Evolutionary conservation across 1,284 basidiomycete genomes (phyloP).

Genomic region (Cryptococcus sp.): DNA sequence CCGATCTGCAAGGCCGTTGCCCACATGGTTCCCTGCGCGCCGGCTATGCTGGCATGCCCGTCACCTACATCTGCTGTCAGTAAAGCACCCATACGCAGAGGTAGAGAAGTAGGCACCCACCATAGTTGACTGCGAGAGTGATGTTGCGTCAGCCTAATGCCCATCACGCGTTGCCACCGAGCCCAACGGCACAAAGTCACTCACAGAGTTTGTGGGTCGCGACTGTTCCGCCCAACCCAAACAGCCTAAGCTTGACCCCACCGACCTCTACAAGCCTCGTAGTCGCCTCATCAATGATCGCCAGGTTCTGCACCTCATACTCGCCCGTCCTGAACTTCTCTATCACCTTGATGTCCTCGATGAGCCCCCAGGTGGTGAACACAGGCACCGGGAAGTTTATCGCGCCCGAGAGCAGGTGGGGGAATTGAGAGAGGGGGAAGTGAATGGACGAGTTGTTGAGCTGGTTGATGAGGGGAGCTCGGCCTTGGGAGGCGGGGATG

Average conservation of each 20-base stretch:
- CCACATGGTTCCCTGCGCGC: constrained; percentile 98
- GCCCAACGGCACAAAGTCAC: constrained; percentile 21
- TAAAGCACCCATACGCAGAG: no score
- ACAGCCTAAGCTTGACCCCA: constrained; percentile 85
- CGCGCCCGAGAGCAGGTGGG: constrained; percentile 80
- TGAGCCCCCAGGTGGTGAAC: constrained; percentile 95
- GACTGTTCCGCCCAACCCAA: constrained; percentile 92
- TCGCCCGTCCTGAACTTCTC: constrained; percentile 85
- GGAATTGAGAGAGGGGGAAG: constrained; percentile 81
- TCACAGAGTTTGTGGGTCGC: constrained; percentile 97
- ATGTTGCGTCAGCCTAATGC: constrained; percentile 20
- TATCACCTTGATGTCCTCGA: constrained; percentile 89
- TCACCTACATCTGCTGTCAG: constrained; percentile 55
- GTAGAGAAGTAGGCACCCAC: constrained; percentile 12
- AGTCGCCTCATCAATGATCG: constrained; percentile 90
- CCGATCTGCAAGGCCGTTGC: constrained; percentile 96
- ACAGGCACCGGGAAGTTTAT: constrained; percentile 87
- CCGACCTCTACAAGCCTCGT: constrained; percentile 87
- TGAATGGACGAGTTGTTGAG: constrained; percentile 54
- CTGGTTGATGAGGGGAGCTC: constrained; percentile 54
- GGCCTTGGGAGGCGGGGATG: constrained; percentile 57
- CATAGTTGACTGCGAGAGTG: constrained; percentile 44
- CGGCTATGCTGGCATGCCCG: constrained; percentile 90
- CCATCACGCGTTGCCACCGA: background rate
- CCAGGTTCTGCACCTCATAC: constrained; percentile 79